phyloP scores from a whole-genome alignment of 2,329 filamentous ascomycete species.

The Diaporthe humulicola region DNA sequence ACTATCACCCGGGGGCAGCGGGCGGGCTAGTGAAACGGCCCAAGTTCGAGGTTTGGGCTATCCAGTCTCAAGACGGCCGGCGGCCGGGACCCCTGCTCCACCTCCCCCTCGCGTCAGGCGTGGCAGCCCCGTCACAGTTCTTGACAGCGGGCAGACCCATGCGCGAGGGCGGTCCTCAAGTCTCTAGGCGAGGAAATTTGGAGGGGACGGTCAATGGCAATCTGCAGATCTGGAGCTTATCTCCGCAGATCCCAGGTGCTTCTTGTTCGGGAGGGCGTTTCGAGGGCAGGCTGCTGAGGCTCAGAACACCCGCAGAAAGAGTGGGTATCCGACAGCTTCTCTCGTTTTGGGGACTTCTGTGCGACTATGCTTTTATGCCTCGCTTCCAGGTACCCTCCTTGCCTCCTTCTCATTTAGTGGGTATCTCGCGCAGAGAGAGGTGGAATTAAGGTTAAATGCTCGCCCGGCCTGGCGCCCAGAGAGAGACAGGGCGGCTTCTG shows the following conservation, averaged over 20 bases:
- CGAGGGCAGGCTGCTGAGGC: neutral
- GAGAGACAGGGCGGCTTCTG: neutral
- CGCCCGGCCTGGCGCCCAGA: conserved; percentile 20
- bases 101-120: neutral
- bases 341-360: conserved; percentile 3
- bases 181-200: neutral
- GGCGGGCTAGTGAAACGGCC: conserved; percentile 36
- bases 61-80: conserved; percentile 36
- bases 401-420: neutral
- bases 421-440: neutral
- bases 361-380: conserved; percentile 20
- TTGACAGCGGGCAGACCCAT: conserved; percentile 1
- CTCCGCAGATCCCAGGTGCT: neutral
- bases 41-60: conserved; percentile 38
- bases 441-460: conserved; percentile 28
- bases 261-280: conserved; percentile 5
- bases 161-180: neutral
- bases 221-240: conserved; percentile 19
- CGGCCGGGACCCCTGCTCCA: conserved; percentile 33
- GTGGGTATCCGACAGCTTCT: neutral
- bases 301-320: conserved; percentile 10
- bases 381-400: neutral
- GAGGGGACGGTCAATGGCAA: conserved; percentile 23
- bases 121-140: conserved; percentile 5
- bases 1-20: neutral